Base-by-base conservation (phyloP, 2,329 filamentous ascomycete genomes). In the Neurospora sp. region DNA sequence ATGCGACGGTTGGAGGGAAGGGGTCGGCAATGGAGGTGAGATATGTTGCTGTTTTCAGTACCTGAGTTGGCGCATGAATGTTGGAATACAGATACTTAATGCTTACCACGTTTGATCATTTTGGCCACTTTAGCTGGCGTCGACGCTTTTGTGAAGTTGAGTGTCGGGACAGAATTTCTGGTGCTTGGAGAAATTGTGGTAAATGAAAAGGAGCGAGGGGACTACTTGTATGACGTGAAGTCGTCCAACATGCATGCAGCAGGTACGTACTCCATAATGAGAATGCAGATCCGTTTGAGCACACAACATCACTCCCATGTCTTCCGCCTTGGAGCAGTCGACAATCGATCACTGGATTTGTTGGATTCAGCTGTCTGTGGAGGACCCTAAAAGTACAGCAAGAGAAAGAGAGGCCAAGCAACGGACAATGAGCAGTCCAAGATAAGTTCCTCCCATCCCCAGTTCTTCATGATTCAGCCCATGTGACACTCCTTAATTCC, bases 21-120 rank as follows among this genome's bases (percentile, higher is more conserved):
- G 74, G 73, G 1, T 76, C 78, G 8, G 74, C 73, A 11, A 79
- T 82, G 78, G 78, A 82, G 72, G 75, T 82, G 19, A 78, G 80
- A 62, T 81, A 81, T 71, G 79, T 82, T 19, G 79, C 76, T n/a
- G 79, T 80, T 15, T 81, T 70, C 52, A 72, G 72, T 39, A 74
- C 71, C 3, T 73, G 68, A 72, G 38, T 28, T 38, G 9, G 13
- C 67, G 8, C 11, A 19, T 38, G 42, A 6, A 33, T n/a, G 8
- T 19, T 38, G 19, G 3, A 13, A 58, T 13, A 17, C 23, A 4
- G 43, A 23, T 15, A 23, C 13, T 36, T 15, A 9, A 10, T 62
- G 19, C 33, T 23, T 66, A 7, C 38, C 58, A 33, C 58, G 38
- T 17, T 40, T 62, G 15, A 13, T 66, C 19, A 66, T 23, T 58